Evolutionary conservation across 2,329 filamentous ascomycete species (phyloP), one percentile per base, ranked within the genome.

Genomic region (Fusarium coffeatum): DNA sequence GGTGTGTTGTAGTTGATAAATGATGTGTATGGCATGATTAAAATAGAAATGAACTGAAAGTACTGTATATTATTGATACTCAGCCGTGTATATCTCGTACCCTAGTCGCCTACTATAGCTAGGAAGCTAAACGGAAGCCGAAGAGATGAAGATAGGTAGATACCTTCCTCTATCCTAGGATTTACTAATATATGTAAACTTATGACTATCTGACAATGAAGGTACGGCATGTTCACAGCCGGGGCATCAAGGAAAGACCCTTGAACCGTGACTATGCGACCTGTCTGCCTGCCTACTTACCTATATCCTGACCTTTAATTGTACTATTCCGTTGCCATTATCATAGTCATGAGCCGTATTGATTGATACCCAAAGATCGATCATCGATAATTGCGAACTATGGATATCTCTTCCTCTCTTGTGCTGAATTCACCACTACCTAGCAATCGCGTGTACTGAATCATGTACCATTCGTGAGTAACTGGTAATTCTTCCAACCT

Each of bases 1-100:
- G 47, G 49, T 66, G 41, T 62, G 56, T n/a, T 61, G 57, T 50
- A 64, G 51, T 34, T 57, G 59, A 72, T 68, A 64, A 60, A 74
- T 61, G 49, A 12, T 60, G 50, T 47, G 42, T 16, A 64, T 51
- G 34, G 15, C 27, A 57, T 37, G 54, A 30, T 25, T 23, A 59
- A 28, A 32, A 63, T 71, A 57, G 65, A 71, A 37, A 51, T n/a
- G 40, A 28, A 55, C 23, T 58, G 41, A 54, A 47, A 55, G 16
- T 6, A 23, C 18, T 22, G 5, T 30, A 28, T 64, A 34, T 42
- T n/a, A 16, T 15, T n/a, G n/a, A n/a, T n/a, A n/a, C n/a, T n/a
- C n/a, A n/a, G 5, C 34, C 40, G 18, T 37, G 34, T 6, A 37
- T n/a, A 37, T 37, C 8, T 3, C 18, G 18, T 6, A 37, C 18